Evolutionary conservation across 345 rosid species (phyloP).

Genomic region (Citrus maxima): DNA sequence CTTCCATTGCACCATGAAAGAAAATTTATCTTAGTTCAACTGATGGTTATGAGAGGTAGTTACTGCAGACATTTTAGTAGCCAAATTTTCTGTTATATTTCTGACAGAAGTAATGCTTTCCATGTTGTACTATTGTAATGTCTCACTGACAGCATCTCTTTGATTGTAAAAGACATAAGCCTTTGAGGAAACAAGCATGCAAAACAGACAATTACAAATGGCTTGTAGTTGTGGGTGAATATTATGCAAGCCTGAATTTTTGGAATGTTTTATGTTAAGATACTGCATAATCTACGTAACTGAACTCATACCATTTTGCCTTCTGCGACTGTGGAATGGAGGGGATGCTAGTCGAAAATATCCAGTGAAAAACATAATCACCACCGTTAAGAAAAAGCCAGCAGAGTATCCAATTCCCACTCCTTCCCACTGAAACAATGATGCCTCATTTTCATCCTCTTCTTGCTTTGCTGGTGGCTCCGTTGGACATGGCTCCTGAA

Average conservation of each 20-base stretch:
- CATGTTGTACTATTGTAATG: background rate
- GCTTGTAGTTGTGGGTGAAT: too few species aligned
- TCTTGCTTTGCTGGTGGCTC: slow-evolving; percentile 5
- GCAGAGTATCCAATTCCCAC: slow-evolving; percentile 1
- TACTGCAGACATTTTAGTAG: background rate
- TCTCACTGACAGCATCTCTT: background rate
- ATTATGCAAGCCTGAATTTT: too few species aligned
- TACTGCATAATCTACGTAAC: background rate
- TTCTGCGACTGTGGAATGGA: background rate
- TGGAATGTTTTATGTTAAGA: too few species aligned
- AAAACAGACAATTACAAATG: too few species aligned
- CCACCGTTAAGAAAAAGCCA: slow-evolving; percentile 1
- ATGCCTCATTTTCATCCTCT: slow-evolving; percentile 2
- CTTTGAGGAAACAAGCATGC: background rate
- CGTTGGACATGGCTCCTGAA: slow-evolving; percentile 21
- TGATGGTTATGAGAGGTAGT: background rate
- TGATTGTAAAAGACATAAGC: background rate
- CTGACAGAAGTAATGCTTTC: background rate
- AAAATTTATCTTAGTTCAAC: background rate
- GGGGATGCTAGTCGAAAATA: background rate
- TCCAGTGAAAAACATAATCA: background rate
- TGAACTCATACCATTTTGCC: background rate
- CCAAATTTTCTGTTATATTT: background rate
- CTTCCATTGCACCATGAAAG: background rate
- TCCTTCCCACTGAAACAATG: slow-evolving; percentile 16